Evolutionary conservation across 164 flowering plant species (phyloP).

Genomic region (Stephania japonica): DNA sequence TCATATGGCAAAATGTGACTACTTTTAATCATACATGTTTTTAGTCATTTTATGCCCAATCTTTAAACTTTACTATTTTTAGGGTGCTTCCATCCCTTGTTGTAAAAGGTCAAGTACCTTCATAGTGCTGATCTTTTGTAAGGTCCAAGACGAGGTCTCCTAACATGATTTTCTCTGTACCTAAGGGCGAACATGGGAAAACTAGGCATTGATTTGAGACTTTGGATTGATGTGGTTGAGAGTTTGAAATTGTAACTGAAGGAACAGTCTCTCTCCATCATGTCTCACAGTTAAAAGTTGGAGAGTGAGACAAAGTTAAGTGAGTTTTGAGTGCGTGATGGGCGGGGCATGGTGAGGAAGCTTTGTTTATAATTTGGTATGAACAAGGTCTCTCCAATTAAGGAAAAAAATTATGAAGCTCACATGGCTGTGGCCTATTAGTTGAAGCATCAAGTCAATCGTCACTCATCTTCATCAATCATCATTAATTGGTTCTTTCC

Average conservation of each 20-base stretch:
- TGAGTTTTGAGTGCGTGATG: neutral
- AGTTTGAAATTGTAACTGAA: neutral
- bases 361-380: neutral
- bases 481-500: neutral
- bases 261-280: neutral
- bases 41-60: too few species aligned
- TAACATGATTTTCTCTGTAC: too few species aligned
- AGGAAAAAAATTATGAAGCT: neutral
- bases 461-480: neutral
- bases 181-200: too few species aligned
- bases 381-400: neutral
- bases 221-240: neutral
- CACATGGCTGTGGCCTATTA: neutral
- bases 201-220: too few species aligned
- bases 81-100: too few species aligned
- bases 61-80: too few species aligned
- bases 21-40: too few species aligned
- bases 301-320: neutral
- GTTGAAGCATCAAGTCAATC: neutral
- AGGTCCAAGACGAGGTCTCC: too few species aligned
- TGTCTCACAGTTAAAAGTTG: neutral
- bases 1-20: too few species aligned
- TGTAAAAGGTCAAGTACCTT: too few species aligned
- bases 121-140: too few species aligned
- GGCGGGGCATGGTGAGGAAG: neutral